Percentiles rank a stretch among this genome's conserved stretches.
phyloP scores from a whole-genome alignment of 192 early-diverging fungal genomes.

The Dispira parvispora region DNA sequence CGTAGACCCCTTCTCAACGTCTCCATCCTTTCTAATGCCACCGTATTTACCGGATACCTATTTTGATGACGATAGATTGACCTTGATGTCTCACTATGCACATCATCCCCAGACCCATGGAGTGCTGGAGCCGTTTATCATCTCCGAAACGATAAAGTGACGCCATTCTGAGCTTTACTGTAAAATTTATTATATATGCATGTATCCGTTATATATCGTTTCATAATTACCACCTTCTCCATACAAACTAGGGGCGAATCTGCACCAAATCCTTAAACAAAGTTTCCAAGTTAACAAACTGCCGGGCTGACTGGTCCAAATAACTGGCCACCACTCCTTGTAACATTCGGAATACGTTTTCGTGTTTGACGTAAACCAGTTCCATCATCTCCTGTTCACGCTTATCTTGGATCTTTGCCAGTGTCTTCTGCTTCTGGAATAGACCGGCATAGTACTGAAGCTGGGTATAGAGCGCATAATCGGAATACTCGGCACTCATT shows the following conservation, averaged over 20 bases:
- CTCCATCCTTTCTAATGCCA: too few species aligned
- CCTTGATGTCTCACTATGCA: too few species aligned
- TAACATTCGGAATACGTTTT: conserved; percentile 25
- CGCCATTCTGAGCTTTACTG: too few species aligned
- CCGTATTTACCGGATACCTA: too few species aligned
- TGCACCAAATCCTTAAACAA: conserved; percentile 27
- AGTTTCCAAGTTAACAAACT: conserved; percentile 51
- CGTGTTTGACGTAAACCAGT: conserved; percentile 21
- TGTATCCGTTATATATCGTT: too few species aligned
- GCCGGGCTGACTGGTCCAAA: conserved; percentile 49
- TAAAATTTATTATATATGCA: too few species aligned
- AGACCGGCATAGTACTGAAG: conserved; percentile 56
- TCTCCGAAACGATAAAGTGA: too few species aligned
- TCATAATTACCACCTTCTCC: too few species aligned
- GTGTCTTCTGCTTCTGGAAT: conserved; percentile 37
- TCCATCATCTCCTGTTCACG: conserved; percentile 12
- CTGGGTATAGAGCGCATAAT: conserved; percentile 64
- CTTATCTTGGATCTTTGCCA: conserved; percentile 5
- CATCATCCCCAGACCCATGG: too few species aligned
- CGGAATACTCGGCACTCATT: conserved; percentile 52
- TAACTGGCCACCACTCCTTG: conserved; percentile 40
- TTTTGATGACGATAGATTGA: too few species aligned
- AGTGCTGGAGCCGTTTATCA: too few species aligned
- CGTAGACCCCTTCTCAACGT: too few species aligned
- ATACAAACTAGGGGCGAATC: neutral